A percentile compares a stretch with the other conserved stretches of the same genome.
Conservation (phyloP, 1,284 basidiomycete genomes). For the Trichosporon asahii region DNA sequence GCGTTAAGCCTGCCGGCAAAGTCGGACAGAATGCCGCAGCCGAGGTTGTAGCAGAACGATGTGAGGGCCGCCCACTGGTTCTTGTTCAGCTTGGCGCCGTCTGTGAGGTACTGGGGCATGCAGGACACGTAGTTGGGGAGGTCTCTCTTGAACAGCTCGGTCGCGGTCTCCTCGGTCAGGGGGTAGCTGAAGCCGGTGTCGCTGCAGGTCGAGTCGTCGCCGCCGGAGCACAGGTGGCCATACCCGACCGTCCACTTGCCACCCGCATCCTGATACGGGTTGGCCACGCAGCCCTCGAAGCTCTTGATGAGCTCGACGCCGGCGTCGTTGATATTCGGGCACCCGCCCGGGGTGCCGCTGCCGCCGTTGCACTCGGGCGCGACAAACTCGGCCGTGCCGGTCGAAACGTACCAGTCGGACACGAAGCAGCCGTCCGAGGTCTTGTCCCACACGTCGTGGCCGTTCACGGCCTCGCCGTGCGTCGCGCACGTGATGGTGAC, state of each 20-base stretch:
- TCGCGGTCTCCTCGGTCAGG: conserved; percentile 3
- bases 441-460: conserved; percentile 12
- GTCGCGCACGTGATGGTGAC: conserved; percentile 8
- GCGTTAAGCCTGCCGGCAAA: neutral
- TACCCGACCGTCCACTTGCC: conserved; percentile 11
- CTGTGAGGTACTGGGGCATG: neutral
- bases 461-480: neutral
- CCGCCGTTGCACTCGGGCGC: neutral
- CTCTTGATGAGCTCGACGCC: conserved; percentile 14
- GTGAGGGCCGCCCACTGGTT: conserved; percentile 12
- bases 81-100: conserved; percentile 2
- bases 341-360: neutral
- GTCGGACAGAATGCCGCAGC: neutral
- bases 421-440: conserved; percentile 11
- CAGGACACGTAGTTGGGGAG: neutral
- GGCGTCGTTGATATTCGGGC: conserved; percentile 8
- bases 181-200: conserved; percentile 8
- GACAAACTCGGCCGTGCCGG: neutral
- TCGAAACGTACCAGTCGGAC: neutral
- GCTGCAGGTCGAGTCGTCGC: neutral
- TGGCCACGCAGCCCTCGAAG: conserved; percentile 8
- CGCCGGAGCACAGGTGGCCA: conserved; percentile 12
- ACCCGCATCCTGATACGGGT: conserved; percentile 1
- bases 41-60: conserved; percentile 2
- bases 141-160: conserved; percentile 6